Percentiles rank a stretch among this genome's conserved stretches.
phyloP scores from a whole-genome alignment of 192 early-diverging fungal genomes.

The Martensiomyces pterosporus region DNA sequence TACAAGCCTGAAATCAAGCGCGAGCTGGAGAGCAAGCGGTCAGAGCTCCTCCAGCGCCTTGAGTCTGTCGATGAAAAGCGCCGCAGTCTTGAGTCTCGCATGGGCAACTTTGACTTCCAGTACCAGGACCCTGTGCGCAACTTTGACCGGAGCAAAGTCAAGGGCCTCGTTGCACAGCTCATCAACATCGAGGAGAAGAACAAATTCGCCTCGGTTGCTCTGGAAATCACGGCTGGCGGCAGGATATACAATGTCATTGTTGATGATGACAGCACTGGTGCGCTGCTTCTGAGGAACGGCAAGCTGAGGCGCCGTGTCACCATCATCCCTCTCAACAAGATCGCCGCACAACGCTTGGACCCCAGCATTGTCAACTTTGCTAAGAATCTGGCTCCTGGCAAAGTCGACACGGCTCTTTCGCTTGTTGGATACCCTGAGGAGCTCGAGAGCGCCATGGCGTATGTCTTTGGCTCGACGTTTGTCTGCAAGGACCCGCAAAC shows the following conservation, averaged over 20 bases:
- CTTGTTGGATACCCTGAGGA: conserved; percentile 79
- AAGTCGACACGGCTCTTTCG: conserved; percentile 82
- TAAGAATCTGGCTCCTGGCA: conserved; percentile 78
- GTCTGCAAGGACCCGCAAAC: conserved; percentile 82
- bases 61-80: conserved; percentile 36
- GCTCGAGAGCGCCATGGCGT: conserved; percentile 80
- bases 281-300: conserved; percentile 77
- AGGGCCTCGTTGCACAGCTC: conserved; percentile 90
- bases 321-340: conserved; percentile 96
- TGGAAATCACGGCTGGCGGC: conserved; percentile 95
- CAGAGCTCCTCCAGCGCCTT: conserved; percentile 30
- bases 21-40: conserved; percentile 34
- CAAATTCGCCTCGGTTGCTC: conserved; percentile 64
- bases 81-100: conserved; percentile 41
- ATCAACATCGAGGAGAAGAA: conserved; percentile 72
- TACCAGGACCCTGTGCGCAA: conserved; percentile 80
- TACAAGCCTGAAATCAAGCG: conserved; percentile 32
- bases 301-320: conserved; percentile 75
- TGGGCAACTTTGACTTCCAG: conserved; percentile 69
- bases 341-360: conserved; percentile 51
- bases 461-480: conserved; percentile 90
- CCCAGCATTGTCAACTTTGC: conserved; percentile 54
- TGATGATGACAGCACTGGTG: conserved; percentile 74
- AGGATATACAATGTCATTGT: conserved; percentile 96
- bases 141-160: conserved; percentile 87